Conservation (phyloP, 345 rosid species). For the Abelmoschus esculentus region DNA sequence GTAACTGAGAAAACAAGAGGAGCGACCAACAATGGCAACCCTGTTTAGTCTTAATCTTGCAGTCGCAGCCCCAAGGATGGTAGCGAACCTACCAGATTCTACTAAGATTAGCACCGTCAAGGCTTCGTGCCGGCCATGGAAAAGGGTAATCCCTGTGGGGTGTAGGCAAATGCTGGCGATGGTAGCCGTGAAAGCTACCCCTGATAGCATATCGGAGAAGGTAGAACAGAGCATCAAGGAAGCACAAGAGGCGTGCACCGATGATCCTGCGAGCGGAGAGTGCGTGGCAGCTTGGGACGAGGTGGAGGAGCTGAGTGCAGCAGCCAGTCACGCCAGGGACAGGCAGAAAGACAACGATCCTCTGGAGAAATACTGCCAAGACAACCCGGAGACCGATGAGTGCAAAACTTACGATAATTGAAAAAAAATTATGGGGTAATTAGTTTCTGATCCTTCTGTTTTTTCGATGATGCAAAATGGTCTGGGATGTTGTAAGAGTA, state of each 20-base stretch:
- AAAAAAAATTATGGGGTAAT: not conserved
- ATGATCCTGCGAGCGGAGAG: conserved; percentile 82
- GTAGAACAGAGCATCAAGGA: conserved; percentile 78
- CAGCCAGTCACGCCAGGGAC: conserved; percentile 92
- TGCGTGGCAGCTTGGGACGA: conserved; percentile 99
- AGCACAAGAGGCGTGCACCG: conserved; percentile 73
- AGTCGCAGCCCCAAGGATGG: too few species aligned
- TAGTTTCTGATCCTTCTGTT: not conserved
- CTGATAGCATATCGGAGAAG: conserved; percentile 59
- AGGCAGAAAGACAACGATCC: conserved; percentile 73
- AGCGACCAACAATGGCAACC: too few species aligned
- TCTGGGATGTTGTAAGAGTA: not conserved
- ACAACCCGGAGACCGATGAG: conserved; percentile 89
- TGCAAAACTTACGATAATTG: conserved; percentile 55
- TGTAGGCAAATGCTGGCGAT: conserved; percentile 25
- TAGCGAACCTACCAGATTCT: too few species aligned
- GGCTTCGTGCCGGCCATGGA: conserved; percentile 43
- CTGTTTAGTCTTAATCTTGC: too few species aligned
- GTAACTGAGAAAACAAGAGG: too few species aligned
- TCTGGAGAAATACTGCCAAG: conserved; percentile 76
- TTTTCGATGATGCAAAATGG: not conserved
- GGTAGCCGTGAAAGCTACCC: conserved; percentile 53
- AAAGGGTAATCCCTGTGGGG: conserved; percentile 18
- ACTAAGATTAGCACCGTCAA: not conserved
- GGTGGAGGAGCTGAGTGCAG: conserved; percentile 99